A percentile compares a stretch with the other conserved stretches of the same genome.
phyloP scores from a whole-genome alignment of 805 yeast genomes.

The Nakazawaea populi region DNA sequence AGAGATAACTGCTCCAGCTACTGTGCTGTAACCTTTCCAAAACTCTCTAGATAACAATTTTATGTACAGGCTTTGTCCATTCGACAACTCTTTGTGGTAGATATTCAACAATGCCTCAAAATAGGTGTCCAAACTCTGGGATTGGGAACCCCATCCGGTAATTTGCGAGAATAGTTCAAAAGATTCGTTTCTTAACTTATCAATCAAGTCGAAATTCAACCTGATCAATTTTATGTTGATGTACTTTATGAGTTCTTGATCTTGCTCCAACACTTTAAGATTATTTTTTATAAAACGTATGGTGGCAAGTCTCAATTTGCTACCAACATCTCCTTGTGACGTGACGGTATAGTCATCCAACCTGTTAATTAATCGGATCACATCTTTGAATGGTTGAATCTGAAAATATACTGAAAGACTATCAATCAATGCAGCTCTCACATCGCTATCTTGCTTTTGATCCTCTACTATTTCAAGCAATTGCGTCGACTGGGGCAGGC shows the following conservation, averaged over 20 bases:
- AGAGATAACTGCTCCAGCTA: constrained; percentile 44
- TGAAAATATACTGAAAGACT: constrained; percentile 20
- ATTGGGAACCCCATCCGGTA: background rate
- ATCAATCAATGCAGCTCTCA: constrained; percentile 19
- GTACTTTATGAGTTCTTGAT: constrained; percentile 7
- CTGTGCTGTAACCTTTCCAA: constrained; percentile 50
- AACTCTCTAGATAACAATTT: constrained; percentile 27
- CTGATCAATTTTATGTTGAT: constrained; percentile 39
- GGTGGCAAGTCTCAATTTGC: constrained; percentile 54
- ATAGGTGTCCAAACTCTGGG: constrained; percentile 17
- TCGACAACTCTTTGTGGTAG: constrained; percentile 14
- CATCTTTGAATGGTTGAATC: constrained; percentile 11
- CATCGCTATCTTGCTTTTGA: constrained; percentile 21
- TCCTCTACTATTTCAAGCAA: constrained; percentile 24
- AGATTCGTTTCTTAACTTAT: constrained; percentile 41
- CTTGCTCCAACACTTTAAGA: constrained; percentile 11
- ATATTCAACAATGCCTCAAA: constrained; percentile 20
- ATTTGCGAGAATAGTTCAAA: constrained; percentile 26
- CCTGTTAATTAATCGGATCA: constrained; percentile 24
- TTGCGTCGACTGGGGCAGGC: constrained; percentile 12
- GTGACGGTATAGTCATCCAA: constrained; percentile 76
- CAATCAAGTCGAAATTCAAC: constrained; percentile 59
- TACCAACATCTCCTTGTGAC: constrained; percentile 90
- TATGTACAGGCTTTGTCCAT: constrained; percentile 4
- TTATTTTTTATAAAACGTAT: constrained; percentile 32